Evolutionary conservation across 495 filamentous ascomycete genomes (phyloP), one percentile per base, ranked within the genome.

Genomic region (Apodospora peruviana): DNA sequence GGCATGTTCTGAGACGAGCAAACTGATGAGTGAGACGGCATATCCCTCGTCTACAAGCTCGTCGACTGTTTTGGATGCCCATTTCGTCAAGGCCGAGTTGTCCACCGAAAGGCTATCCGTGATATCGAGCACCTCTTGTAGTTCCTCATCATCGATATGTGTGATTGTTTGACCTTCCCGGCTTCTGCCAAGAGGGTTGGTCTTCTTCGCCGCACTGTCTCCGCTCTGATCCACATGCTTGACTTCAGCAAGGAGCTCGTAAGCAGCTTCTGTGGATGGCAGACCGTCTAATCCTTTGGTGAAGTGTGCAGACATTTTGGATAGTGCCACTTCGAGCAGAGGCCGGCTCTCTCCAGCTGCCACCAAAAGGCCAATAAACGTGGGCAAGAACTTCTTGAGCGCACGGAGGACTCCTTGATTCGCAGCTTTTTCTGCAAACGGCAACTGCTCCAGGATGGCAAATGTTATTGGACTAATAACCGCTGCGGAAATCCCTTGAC

Each of bases 381-480:
- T 71, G 9, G 77, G 73, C 21, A 88, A 53, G 71, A 84, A 89
- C 22, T 67, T 70, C 14, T 76, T 72, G 22, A 87, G 62, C 2
- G 69, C 50, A 18, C 42, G 50, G n/a, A 68, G 41, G 41, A 43
- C 50, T 69, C 57, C 10, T 56, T 66, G 34, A 7, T 76, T 69
- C 1, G 67, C 65, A 0, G 67, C 66, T 48, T 82, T 80, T 16
- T 77, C 55, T 8, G 82, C 70, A 56, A 86, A 94, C 1, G 81
- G 81, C 74, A 88, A 81, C 66, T 96, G 90, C 45, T 95, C 90
- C 22, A 78, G 60, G 18, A 94, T 72, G 4, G 78, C 77, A 43
- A 86, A 68, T 14, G 80, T 66, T 2, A 95, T 52, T 5, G 75
- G 76, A 57, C 83, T 67, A 18, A 62, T 51, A 29, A 55, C 21